Conservation (phyloP, 2,329 filamentous ascomycete species). For the Neofusicoccum umdonicola region DNA sequence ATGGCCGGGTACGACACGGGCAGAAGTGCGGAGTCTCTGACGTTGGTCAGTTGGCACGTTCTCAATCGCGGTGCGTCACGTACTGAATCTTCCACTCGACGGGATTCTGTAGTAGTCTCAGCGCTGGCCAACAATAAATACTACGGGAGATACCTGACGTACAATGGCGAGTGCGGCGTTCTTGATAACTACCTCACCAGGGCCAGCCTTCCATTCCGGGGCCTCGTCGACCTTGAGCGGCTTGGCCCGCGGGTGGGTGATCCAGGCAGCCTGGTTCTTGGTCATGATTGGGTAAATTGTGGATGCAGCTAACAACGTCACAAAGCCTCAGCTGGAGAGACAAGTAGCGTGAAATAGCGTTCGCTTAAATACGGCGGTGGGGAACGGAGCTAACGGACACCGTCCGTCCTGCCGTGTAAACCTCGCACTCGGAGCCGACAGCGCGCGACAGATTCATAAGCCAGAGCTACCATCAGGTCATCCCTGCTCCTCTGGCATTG, state of each 20-base stretch:
- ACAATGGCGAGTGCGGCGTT: conserved; percentile 32
- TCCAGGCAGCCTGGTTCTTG: conserved; percentile 32
- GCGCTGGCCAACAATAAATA: too few species aligned
- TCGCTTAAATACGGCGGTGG: too few species aligned
- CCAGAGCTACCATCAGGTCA: too few species aligned
- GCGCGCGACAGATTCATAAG: too few species aligned
- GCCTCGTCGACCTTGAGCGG: conserved; percentile 31
- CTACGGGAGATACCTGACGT: not conserved
- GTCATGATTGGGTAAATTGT: not conserved
- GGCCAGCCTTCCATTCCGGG: conserved; percentile 27
- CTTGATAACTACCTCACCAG: conserved; percentile 34
- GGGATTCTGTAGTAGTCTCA: not conserved
- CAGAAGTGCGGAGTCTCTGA: not conserved
- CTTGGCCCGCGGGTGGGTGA: conserved; percentile 29
- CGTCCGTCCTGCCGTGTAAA: too few species aligned
- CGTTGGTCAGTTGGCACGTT: not conserved
- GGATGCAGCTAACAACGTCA: too few species aligned
- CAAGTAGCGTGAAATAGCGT: too few species aligned
- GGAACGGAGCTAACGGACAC: too few species aligned
- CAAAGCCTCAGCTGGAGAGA: too few species aligned
- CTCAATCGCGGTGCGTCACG: too few species aligned
- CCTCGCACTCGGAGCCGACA: too few species aligned
- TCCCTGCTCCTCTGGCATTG: too few species aligned
- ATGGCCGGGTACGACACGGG: conserved; percentile 30
- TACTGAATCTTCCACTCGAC: conserved; percentile 6